These are phyloP conservation scores for Cadophora sp. DNA, from an alignment of 2,329 filamentous ascomycete genomes.

Conservation along the genomic window DNA sequence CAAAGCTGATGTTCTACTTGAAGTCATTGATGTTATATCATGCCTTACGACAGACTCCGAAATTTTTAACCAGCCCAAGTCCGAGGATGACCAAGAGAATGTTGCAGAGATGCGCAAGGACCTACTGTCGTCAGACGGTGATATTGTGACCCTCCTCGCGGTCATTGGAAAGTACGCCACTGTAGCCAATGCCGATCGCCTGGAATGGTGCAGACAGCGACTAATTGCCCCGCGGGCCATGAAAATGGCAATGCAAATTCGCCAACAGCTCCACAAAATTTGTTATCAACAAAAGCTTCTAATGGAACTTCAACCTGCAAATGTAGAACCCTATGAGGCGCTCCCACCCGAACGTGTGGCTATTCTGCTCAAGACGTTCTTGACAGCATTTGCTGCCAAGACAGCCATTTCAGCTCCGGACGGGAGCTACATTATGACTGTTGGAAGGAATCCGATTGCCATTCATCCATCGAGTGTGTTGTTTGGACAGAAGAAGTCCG, in stretches of 20 bases:
- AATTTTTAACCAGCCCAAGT: slow-evolving; percentile 65
- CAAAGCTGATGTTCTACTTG: slow-evolving; percentile 74
- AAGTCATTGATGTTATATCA: slow-evolving; percentile 84
- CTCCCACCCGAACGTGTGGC: slow-evolving; percentile 61
- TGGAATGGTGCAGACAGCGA: slow-evolving; percentile 63
- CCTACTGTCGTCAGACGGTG: slow-evolving; percentile 66
- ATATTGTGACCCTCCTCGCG: slow-evolving; percentile 69
- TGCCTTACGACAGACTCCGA: slow-evolving; percentile 69
- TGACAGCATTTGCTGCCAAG: slow-evolving; percentile 65
- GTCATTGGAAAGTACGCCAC: slow-evolving; percentile 67
- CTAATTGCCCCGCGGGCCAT: slow-evolving; percentile 66
- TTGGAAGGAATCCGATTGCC: slow-evolving; percentile 65
- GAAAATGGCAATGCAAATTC: slow-evolving; percentile 67
- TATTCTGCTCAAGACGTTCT: slow-evolving; percentile 64
- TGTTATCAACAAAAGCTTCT: slow-evolving; percentile 59
- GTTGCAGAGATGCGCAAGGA: slow-evolving; percentile 61
- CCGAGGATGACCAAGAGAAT: slow-evolving; percentile 62
- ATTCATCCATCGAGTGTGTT: slow-evolving; percentile 69
- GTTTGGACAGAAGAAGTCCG: slow-evolving; percentile 68
- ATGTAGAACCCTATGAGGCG: slow-evolving; percentile 63
- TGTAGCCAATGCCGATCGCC: slow-evolving; percentile 56
- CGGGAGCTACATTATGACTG: slow-evolving; percentile 64
- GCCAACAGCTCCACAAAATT: slow-evolving; percentile 64
- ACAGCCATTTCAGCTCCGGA: slow-evolving; percentile 67
- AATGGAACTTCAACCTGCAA: slow-evolving; percentile 50